Base-by-base conservation (phyloP, 371 early-diverging fungal genomes). In the Chytridiales sp. region DNA sequence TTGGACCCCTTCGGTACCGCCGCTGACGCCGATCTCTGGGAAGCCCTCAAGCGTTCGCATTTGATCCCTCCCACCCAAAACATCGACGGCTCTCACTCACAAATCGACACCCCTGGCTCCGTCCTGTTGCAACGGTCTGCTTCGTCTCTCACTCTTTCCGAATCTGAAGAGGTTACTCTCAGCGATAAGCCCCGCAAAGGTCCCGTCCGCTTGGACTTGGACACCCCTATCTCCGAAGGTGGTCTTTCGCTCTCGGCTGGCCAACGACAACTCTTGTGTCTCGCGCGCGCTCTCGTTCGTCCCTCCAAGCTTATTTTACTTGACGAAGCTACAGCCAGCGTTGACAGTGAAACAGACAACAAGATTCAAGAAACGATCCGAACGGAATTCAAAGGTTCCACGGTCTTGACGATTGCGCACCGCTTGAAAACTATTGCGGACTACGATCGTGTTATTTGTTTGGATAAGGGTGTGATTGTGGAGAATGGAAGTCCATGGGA, bases 321-420 rank as follows among this genome's bases (percentile, higher is more conserved):
- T 61, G 85, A 85, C 66, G 80, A 75, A n/a, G 79, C 79, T 26
- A 76, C 75, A 5, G 65, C 74, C 1, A 55, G 74, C 13, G 58
- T 75, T n/a, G 81, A 85, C 47, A 75, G 64, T 15, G 82, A 81
- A 41, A 85, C 89, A 0, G 90, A 90, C 55, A 79, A 81, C 41
- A 68, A 81, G 61, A 88, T 92, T 59, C 92, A 90, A 56, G 64
- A 78, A 58, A 90, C 89, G 2, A 88, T 94, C 56, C 83, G 92
- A 31, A 83, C 84, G 59, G 79, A 85, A 48, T 83, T 88, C 35
- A 40, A 19, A 19, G 34, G 54, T 29, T 21, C 59, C 24, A 69
- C 70, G 8, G 58, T 73, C 11, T 38, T 69, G 31, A 56, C 55
- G 2, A 61, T 73, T 29, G 73, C 73, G 11, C 73, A 73, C 47